A percentile compares a stretch with the other conserved stretches of the same genome.
phyloP scores from a whole-genome alignment of 106 monocot genomes.

The Dendrobium nobile region DNA sequence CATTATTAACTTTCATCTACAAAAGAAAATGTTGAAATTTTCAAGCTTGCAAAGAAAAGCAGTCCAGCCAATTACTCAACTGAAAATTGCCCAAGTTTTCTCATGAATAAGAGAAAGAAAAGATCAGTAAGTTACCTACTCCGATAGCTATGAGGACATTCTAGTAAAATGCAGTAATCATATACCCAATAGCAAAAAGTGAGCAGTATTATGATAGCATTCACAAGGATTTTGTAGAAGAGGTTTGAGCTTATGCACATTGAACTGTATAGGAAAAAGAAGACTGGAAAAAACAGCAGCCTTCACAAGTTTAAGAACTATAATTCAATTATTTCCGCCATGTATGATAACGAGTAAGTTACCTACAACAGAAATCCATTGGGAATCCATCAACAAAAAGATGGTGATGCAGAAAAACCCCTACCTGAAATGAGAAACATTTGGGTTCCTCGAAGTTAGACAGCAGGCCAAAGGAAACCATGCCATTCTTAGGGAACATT shows the following conservation, averaged over 20 bases:
- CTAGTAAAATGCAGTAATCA: neutral
- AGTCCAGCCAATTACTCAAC: neutral
- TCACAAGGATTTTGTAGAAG: neutral
- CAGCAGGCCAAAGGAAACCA: neutral
- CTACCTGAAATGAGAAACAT: neutral
- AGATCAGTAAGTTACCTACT: neutral
- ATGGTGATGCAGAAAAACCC: neutral
- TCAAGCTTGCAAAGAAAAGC: neutral
- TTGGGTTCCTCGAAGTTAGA: neutral
- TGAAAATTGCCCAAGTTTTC: neutral
- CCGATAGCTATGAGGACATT: neutral
- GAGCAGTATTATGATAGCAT: neutral
- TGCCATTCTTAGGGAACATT: neutral
- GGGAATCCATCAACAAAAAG: neutral
- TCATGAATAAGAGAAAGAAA: neutral
- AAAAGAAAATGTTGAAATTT: conserved; percentile 2
- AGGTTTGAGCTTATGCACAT: conserved; percentile 3
- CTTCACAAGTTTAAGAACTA: neutral
- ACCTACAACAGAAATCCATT: neutral
- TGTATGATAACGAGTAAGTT: neutral
- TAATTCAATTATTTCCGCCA: neutral
- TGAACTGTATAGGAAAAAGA: neutral
- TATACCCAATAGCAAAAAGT: neutral
- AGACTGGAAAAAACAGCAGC: neutral
- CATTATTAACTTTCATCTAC: conserved; percentile 49